Evolutionary conservation across 2,329 filamentous ascomycete species (phyloP), one percentile per base, ranked within the genome.

Genomic region (Aspergillus vadensis): DNA sequence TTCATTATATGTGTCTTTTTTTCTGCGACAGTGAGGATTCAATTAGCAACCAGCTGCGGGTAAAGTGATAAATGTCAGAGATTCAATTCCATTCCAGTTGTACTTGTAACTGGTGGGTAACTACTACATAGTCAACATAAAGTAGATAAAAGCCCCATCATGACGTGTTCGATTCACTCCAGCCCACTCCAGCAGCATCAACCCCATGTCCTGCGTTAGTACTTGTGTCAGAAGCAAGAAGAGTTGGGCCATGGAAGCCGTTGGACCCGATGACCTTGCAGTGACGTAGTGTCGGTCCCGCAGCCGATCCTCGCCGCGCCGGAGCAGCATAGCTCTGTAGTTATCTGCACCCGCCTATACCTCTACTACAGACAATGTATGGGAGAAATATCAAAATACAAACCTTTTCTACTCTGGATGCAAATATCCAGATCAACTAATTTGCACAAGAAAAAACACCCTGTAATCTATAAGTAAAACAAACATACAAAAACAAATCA

Each of bases 1-100:
- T 36, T 36, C 32, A 14, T 36, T 36, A 36, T 36, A 36, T 62
- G 57, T 69, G 66, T 70, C 62, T 71, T 71, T 67, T 57, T 60
- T 43, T 50, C 55, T 62, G 10, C 36, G 38, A 41, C 12, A 14
- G 25, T 55, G 53, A 41, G 25, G 30, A 21, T 43, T 43, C 36
- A 17, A 8, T 55, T 23, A 55, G 53, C 53, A 44, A 44, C 36
- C 27, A 43, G 36, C 43, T 55, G 53, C 53, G 53, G 56, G 27
- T 58, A 25, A 57, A 58, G 36, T 58, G 43, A 55, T 55, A 21
- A 27, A 55, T 44, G 53, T 44, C 53, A 55, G 43, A 55, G 53
- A 55, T 38, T 10, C 23, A 30, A 55, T 27, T 27, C 25, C 25
- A 27, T 27, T 27, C 25, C 25, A 27, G 2, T 27, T 27, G 25